phyloP scores from a whole-genome alignment of 139 green algal genomes.

The Gonium pectorale region DNA sequence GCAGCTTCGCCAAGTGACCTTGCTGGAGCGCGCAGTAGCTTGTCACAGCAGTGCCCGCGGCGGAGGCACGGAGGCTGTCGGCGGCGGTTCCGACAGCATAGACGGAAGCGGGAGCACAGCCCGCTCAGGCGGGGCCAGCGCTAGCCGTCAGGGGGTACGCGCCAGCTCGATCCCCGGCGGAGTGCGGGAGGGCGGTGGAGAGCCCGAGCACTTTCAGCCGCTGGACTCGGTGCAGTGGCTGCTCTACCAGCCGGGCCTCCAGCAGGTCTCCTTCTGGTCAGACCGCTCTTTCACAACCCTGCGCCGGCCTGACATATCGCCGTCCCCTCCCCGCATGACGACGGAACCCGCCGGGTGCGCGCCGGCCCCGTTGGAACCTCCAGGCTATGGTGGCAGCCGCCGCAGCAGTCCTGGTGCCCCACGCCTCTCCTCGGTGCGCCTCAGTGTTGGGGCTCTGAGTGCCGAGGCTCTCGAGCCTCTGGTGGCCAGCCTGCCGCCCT shows the following conservation, averaged over 20 bases:
- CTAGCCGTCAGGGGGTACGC: too few relatives aligned
- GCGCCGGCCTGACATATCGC: background rate
- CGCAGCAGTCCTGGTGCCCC: too few relatives aligned
- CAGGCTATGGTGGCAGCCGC: too few relatives aligned
- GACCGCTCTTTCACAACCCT: slow-evolving; percentile 18
- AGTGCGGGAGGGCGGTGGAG: too few relatives aligned
- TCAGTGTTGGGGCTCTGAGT: background rate
- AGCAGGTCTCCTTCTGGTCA: background rate
- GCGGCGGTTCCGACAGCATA: too few relatives aligned
- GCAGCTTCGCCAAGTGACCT: slow-evolving; percentile 3
- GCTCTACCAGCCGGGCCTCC: background rate
- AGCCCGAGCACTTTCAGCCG: background rate
- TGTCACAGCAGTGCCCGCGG: too few relatives aligned
- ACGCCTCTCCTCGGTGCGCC: background rate
- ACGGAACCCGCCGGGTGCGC: too few relatives aligned
- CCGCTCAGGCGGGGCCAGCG: too few relatives aligned
- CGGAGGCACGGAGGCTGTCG: too few relatives aligned
- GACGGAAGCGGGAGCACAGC: too few relatives aligned
- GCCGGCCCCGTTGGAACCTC: too few relatives aligned
- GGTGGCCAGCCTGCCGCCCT: background rate
- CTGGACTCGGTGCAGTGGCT: slow-evolving; percentile 22
- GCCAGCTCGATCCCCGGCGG: too few relatives aligned
- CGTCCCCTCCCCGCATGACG: background rate
- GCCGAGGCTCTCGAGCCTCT: slow-evolving; percentile 27
- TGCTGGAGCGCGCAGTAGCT: slow-evolving; percentile 27